Evolutionary conservation across 225 moss, liverwort and hornwort genomes (phyloP).

Genomic region (Marchantia paleacea): DNA sequence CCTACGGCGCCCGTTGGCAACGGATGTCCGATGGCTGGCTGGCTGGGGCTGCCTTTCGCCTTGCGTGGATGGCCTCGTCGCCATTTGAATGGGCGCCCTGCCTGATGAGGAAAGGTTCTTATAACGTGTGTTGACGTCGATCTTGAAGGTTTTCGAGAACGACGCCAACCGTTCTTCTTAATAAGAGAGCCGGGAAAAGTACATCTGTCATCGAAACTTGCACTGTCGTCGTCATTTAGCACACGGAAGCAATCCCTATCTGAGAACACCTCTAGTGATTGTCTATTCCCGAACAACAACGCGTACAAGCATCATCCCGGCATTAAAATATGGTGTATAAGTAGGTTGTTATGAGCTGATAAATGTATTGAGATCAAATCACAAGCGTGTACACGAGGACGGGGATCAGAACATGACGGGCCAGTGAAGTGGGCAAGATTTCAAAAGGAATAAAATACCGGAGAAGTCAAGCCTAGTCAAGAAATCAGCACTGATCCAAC

Average conservation of each 20-base stretch:
- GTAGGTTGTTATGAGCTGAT: neutral
- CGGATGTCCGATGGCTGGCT: neutral
- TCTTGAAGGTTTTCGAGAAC: neutral
- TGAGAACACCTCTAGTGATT: neutral
- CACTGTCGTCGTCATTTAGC: neutral
- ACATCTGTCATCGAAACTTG: neutral
- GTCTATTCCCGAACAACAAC: slow-evolving; percentile 1
- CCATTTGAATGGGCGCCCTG: neutral
- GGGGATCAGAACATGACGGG: neutral
- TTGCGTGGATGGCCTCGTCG: neutral
- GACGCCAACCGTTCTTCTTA: neutral
- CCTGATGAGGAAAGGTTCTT: neutral
- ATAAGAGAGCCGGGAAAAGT: neutral
- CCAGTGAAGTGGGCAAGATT: neutral
- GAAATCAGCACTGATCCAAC: neutral
- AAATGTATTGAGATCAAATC: neutral
- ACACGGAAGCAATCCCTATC: neutral
- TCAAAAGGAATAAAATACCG: neutral
- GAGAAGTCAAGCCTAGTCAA: neutral
- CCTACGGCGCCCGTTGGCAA: neutral
- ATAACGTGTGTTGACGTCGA: neutral
- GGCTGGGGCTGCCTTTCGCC: neutral
- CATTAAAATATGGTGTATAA: neutral
- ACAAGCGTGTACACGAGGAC: neutral
- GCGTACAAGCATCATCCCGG: neutral